Conservation (phyloP, 768 basidiomycete species). For the Tulasnella sp. region DNA sequence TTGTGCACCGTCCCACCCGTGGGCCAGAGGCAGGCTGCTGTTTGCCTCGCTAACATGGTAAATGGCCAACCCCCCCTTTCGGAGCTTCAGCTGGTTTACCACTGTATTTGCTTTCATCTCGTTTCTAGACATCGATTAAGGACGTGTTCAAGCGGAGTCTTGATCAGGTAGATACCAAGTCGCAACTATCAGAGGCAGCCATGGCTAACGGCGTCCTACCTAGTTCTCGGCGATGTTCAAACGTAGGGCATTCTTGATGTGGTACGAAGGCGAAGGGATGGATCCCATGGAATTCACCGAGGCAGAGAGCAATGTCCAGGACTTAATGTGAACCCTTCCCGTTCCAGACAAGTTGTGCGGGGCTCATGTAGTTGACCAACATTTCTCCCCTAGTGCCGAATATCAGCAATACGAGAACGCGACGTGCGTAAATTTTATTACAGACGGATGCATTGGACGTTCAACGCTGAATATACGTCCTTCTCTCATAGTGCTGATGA, state of each 20-base stretch:
- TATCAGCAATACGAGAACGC: conserved; percentile 21
- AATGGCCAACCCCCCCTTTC: neutral
- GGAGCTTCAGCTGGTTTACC: no score
- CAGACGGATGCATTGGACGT: no score
- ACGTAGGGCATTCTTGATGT: conserved; percentile 54
- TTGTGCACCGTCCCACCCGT: conserved; percentile 76
- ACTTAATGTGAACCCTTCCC: conserved; percentile 54
- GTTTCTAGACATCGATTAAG: conserved; percentile 46
- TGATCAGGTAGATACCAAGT: conserved; percentile 35
- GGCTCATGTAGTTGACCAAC: conserved; percentile 62
- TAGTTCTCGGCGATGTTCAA: conserved; percentile 77
- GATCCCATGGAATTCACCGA: conserved; percentile 75
- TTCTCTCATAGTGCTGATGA: conserved; percentile 14
- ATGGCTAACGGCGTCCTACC: neutral
- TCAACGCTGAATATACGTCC: neutral
- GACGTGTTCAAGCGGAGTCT: conserved; percentile 73
- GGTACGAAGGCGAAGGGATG: conserved; percentile 72
- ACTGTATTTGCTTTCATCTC: no score
- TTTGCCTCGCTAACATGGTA: conserved; percentile 58
- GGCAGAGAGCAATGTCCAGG: conserved; percentile 71
- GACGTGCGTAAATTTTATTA: neutral
- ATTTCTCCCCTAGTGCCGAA: conserved; percentile 8
- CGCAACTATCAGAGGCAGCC: neutral
- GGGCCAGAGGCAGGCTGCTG: conserved; percentile 62
- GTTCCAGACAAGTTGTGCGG: neutral